phyloP scores from a whole-genome alignment of 164 flowering plant genomes.

The Nymphaea colorata region DNA sequence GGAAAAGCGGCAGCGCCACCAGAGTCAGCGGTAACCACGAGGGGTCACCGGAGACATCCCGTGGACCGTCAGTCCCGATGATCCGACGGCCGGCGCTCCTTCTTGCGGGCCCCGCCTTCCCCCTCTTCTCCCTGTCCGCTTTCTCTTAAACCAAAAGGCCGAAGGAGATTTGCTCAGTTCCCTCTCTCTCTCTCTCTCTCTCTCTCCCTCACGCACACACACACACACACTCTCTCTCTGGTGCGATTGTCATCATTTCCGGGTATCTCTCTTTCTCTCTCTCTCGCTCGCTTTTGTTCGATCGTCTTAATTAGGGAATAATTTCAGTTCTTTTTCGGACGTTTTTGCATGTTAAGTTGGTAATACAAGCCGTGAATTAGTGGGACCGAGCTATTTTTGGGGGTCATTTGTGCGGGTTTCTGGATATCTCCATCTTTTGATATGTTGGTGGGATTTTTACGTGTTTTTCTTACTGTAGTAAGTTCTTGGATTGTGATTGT shows the following conservation, averaged over 20 bases:
- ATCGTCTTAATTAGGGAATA: slow-evolving; percentile 1
- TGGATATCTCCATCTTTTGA: too few relatives aligned
- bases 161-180: neutral
- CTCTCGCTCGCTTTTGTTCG: neutral
- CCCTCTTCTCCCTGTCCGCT: neutral
- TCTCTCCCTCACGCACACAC: too few relatives aligned
- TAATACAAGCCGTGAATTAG: neutral
- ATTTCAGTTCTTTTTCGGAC: neutral
- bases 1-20: too few relatives aligned
- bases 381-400: too few relatives aligned
- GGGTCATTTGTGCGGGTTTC: too few relatives aligned
- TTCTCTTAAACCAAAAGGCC: neutral
- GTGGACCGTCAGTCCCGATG: neutral
- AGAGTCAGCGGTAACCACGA: neutral
- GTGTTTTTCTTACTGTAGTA: too few relatives aligned
- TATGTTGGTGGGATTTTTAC: too few relatives aligned
- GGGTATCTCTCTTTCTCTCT: neutral
- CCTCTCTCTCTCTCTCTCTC: neutral
- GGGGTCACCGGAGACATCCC: neutral
- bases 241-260: neutral
- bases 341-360: neutral
- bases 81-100: neutral
- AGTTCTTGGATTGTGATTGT: too few relatives aligned
- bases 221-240: too few relatives aligned
- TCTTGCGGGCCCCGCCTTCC: neutral